Percentiles rank a stretch among this genome's conserved stretches.
Evolutionary conservation across 2,329 filamentous ascomycete genomes (phyloP).

Genomic region (Scytalidium lignicola): DNA sequence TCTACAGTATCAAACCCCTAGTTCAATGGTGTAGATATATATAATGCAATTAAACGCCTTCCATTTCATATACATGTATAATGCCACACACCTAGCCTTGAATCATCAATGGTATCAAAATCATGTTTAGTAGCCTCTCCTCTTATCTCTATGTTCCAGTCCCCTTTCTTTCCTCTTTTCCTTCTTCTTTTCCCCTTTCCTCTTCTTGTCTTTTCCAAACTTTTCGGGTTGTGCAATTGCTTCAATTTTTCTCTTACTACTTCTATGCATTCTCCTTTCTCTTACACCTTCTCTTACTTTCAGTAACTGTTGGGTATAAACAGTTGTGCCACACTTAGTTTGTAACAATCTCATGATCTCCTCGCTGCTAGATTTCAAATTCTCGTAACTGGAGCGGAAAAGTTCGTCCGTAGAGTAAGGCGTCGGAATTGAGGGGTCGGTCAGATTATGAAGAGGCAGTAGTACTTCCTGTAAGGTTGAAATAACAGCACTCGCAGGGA

Average conservation of each 20-base stretch:
- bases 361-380: conserved; percentile 64
- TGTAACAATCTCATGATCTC: conserved; percentile 80
- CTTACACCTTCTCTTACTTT: conserved; percentile 69
- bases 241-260: conserved; percentile 84
- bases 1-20: too few relatives aligned
- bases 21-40: too few relatives aligned
- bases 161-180: conserved; percentile 76
- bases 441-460: conserved; percentile 73
- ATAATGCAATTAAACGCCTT: too few relatives aligned
- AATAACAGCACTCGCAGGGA: conserved; percentile 51
- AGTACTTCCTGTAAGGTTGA: conserved; percentile 61
- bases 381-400: conserved; percentile 66
- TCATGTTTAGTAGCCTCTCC: conserved; percentile 30
- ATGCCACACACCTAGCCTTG: neutral
- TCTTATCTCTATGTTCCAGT: conserved; percentile 63
- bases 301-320: conserved; percentile 70
- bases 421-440: conserved; percentile 68
- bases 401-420: conserved; percentile 66
- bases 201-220: conserved; percentile 72
- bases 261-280: conserved; percentile 65
- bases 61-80: neutral
- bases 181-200: conserved; percentile 80
- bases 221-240: conserved; percentile 78
- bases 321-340: conserved; percentile 74
- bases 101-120: neutral